A percentile compares a stretch with the other conserved stretches of the same genome.
These are phyloP conservation scores for Acer saccharum DNA, from an alignment of 345 rosid genomes.

Conservation along the genomic window DNA sequence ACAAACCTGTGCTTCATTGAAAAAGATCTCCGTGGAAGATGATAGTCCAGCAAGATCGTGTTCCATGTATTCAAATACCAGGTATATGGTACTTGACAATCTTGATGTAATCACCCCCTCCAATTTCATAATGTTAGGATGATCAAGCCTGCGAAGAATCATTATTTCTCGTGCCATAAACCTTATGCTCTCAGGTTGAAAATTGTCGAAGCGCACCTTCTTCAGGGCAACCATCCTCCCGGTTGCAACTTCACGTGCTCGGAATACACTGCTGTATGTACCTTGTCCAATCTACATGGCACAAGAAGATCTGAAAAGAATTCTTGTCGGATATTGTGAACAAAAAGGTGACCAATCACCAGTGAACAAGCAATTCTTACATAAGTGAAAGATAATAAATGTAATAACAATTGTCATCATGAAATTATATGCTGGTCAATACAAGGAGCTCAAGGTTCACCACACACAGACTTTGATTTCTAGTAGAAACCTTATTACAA, in stretches of 20 bases:
- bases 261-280: conserved; percentile 80
- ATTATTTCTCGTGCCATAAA: conserved; percentile 81
- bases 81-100: conserved; percentile 59
- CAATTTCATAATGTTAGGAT: conserved; percentile 72
- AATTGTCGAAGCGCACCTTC: conserved; percentile 75
- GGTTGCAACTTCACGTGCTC: conserved; percentile 67
- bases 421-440: neutral
- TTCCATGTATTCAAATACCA: conserved; percentile 85
- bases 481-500: neutral
- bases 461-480: neutral
- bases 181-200: conserved; percentile 72
- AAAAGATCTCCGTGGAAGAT: conserved; percentile 52
- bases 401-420: neutral
- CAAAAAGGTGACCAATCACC: conserved; percentile 13
- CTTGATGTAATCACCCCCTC: conserved; percentile 75
- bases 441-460: neutral
- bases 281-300: conserved; percentile 81
- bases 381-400: conserved; percentile 6
- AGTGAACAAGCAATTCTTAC: neutral
- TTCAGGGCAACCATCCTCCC: conserved; percentile 77
- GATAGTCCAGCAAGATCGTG: conserved; percentile 79
- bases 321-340: conserved; percentile 11
- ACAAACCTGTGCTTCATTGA: conserved; percentile 67
- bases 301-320: conserved; percentile 17
- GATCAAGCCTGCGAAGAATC: conserved; percentile 75